Evolutionary conservation across 176 grass and related monocot species (phyloP).

Genomic region (Canna indica): DNA sequence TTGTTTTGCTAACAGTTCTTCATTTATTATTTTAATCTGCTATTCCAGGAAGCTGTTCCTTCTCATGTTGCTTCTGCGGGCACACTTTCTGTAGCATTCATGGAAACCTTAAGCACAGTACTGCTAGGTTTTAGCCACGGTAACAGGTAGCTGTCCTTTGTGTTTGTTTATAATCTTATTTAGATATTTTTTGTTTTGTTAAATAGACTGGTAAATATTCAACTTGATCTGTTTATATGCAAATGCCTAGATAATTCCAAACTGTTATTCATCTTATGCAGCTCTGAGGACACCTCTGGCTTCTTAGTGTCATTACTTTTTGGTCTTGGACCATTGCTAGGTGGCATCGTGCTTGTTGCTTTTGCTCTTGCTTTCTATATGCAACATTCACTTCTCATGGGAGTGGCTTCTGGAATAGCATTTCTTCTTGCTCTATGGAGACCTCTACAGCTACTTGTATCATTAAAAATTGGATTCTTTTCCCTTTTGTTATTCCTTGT

Average conservation of each 20-base stretch:
- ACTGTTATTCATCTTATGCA: constrained; percentile 37
- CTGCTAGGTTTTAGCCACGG: constrained; percentile 63
- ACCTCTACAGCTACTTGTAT: constrained; percentile 69
- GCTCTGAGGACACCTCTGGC: constrained; percentile 58
- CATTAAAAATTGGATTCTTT: constrained; percentile 68
- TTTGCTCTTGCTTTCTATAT: constrained; percentile 67
- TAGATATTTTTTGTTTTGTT: neutral
- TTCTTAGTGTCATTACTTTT: constrained; percentile 90
- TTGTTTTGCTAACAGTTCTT: neutral
- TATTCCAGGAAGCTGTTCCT: constrained; percentile 70
- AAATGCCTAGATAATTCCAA: neutral
- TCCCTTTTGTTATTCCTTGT: constrained; percentile 43
- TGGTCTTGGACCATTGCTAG: constrained; percentile 87
- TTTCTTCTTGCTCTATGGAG: constrained; percentile 86
- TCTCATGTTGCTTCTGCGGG: constrained; percentile 96
- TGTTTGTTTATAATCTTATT: neutral
- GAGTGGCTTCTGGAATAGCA: constrained; percentile 83
- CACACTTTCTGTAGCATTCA: constrained; percentile 89
- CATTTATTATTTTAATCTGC: neutral
- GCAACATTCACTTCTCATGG: constrained; percentile 76
- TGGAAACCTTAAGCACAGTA: constrained; percentile 84
- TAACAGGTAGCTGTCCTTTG: constrained; percentile 31
- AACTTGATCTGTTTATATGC: neutral
- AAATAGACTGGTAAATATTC: neutral
- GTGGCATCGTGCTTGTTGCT: constrained; percentile 67